phyloP scores from a whole-genome alignment of 768 basidiomycete genomes.

The Kwoniella dejecticola region DNA sequence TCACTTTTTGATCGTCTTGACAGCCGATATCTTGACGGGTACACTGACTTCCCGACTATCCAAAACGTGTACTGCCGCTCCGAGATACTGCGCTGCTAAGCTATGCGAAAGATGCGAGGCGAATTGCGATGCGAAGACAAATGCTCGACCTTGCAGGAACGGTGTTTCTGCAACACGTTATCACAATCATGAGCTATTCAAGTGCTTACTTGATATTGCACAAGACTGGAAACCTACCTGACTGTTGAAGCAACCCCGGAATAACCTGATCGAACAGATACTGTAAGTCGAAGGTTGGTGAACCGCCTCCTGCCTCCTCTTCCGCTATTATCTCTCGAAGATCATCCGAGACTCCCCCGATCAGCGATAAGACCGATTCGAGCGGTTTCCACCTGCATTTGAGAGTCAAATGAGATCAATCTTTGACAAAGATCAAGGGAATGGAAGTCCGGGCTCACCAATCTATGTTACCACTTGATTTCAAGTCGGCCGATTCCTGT shows the following conservation, averaged over 20 bases:
- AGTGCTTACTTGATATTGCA: too few species aligned
- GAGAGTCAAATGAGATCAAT: too few species aligned
- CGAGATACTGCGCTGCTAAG: conserved; percentile 80
- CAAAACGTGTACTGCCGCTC: conserved; percentile 81
- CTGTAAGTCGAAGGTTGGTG: conserved; percentile 74
- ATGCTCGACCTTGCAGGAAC: conserved; percentile 91
- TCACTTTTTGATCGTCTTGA: conserved; percentile 90
- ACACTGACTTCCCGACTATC: conserved; percentile 70
- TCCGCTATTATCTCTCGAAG: conserved; percentile 76
- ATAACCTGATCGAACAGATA: conserved; percentile 74
- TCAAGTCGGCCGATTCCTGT: conserved; percentile 62
- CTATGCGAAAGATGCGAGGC: conserved; percentile 70
- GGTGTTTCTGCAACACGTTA: conserved; percentile 68
- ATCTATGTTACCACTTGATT: conserved; percentile 63
- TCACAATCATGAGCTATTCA: too few species aligned
- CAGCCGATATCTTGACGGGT: conserved; percentile 92
- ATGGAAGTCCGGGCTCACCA: conserved; percentile 70
- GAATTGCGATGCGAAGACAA: conserved; percentile 91
- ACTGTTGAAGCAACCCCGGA: conserved; percentile 70
- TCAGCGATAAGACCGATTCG: conserved; percentile 77
- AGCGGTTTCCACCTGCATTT: conserved; percentile 81
- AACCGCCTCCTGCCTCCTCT: conserved; percentile 66
- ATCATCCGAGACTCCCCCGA: conserved; percentile 78
- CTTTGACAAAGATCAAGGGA: too few species aligned
- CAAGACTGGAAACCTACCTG: conserved; percentile 62